Base-by-base conservation (phyloP, 768 basidiomycete species). In the Rhodotorula kratochvilovae region DNA sequence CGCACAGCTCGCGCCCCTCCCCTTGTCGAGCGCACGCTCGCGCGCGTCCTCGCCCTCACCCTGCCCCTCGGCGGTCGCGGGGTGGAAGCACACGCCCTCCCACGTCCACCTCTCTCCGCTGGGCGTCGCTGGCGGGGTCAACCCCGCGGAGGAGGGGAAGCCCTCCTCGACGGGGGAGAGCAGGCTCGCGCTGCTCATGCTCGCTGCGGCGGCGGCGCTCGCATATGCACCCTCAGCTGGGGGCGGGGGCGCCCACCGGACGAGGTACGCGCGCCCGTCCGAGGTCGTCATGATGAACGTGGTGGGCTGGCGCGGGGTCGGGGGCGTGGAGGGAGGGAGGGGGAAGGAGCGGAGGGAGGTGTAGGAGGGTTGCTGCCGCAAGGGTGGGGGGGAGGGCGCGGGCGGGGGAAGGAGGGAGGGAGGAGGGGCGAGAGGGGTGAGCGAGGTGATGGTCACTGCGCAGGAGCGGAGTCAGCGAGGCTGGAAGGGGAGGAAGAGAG, bases 181-280 rank as follows among this genome's bases (percentile, higher is more conserved):
- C 51, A 53, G 25, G 51, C 51, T 53, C 51, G 51, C 7, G 51
- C 51, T 53, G 51, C 51, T 53, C n/a, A 13, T 13, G n/a, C n/a
- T 27, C 25, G 48, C 48, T 1, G 48, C 48, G 6, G 48, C 48
- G 7, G 48, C 25, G 11, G 48, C 48, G 25, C 2, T 39, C 12
- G 36, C 35, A 25, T 13, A 46, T 23, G 45, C 3, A 3, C 15
- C 15, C 21, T 36, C 23, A 31, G 3, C 59, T 25, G 39, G 23
- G 11, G 2, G 54, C n/a, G 29, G 29, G 33, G 39, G 51, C 29
- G 69, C 67, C 74, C 74, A 75, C 8, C 63, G 64, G 15, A 68
- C 75, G 56, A 72, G 33, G 66, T 78, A 78, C 36, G 75, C 75
- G 4, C 78, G 75, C 0, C 78, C 78, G 64, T 77, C 76, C 4